A percentile compares a stretch with the other conserved stretches of the same genome.
Conservation (phyloP, 768 basidiomycete species). For the Serendipita sp. region DNA sequence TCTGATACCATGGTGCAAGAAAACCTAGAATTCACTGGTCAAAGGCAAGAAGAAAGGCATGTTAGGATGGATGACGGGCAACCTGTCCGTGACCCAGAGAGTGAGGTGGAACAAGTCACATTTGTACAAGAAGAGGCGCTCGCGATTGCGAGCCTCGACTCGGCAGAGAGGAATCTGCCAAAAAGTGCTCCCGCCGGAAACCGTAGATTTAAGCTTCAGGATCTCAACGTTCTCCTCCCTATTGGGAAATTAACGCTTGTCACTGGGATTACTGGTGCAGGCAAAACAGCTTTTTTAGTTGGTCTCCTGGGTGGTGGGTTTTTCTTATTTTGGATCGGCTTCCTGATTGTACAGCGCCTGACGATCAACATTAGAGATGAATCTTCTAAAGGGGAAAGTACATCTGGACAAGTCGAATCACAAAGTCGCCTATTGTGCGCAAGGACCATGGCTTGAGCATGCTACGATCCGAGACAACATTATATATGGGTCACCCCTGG, state of each 20-base stretch:
- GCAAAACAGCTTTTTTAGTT: constrained; percentile 48
- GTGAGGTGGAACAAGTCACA: neutral
- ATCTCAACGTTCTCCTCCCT: constrained; percentile 44
- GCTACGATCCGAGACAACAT: constrained; percentile 74
- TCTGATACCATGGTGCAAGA: neutral
- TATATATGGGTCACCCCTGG: constrained; percentile 46
- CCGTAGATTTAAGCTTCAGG: constrained; percentile 34
- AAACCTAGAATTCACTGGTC: neutral
- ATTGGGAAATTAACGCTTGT: constrained; percentile 40
- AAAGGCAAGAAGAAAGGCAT: neutral
- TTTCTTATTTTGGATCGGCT: too few relatives aligned
- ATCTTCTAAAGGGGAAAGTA: constrained; percentile 38
- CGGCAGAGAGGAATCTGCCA: too few relatives aligned
- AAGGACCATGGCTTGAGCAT: constrained; percentile 54
- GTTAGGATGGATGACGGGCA: neutral
- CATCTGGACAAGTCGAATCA: constrained; percentile 39
- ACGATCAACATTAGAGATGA: constrained; percentile 33
- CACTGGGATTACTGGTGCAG: constrained; percentile 51
- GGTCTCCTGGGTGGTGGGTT: constrained; percentile 50
- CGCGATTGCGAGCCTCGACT: too few relatives aligned
- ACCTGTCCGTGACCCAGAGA: neutral
- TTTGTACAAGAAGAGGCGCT: neutral
- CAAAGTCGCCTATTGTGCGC: constrained; percentile 52
- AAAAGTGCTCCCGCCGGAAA: too few relatives aligned
- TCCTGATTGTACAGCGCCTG: constrained; percentile 5